Evolutionary conservation across 1,284 basidiomycete genomes (phyloP), one percentile per base, ranked within the genome.

Genomic region (Heliocybe sulcata): DNA sequence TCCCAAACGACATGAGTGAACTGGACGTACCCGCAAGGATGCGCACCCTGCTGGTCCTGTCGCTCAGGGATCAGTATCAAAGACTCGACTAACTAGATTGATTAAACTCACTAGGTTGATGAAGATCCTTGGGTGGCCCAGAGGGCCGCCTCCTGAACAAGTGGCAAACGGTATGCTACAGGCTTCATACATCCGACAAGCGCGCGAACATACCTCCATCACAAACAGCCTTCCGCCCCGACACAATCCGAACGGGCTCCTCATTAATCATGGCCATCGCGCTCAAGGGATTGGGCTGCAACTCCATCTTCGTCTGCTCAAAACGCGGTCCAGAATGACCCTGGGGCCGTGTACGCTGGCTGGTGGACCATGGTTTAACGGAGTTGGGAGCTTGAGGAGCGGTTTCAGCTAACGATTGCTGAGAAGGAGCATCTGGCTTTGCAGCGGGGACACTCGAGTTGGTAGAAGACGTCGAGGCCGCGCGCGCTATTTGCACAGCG

Each of bases 91-190:
- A 27, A 53, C 26, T 54, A 54, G 51, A 49, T n/a, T 61, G 42
- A 25, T 42, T 52, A 14, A 53, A 67, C 85, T 56, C 62, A 91
- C 94, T 67, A 98, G 71, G 77, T 98, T 98, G 72, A 98, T 96
- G 68, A 83, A 98, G 61, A 98, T 87, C 77, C 93, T 94, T 14
- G 96, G 96, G 70, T 99, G 96, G 49, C 96, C 96, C 31, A 99
- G 81, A 51, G 96, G 83, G n/a, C 96, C 96, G 69, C 85, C 87
- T 71, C 95, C 95, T 98, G 61, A 45, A 42, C 1, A 14, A 45
- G n/a, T 9, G 51, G 47, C 25, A 19, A 45, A 52, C 22, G 50
- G 29, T n/a, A 35, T 14, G 35, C 16, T 3, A 42, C 20, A n/a
- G 45, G 55, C 2, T 27, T 9, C 26, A 12, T 14, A 2, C 52